Evolutionary conservation across 1,284 basidiomycete genomes (phyloP).

Genomic region (Stygiomarasmius scandens): DNA sequence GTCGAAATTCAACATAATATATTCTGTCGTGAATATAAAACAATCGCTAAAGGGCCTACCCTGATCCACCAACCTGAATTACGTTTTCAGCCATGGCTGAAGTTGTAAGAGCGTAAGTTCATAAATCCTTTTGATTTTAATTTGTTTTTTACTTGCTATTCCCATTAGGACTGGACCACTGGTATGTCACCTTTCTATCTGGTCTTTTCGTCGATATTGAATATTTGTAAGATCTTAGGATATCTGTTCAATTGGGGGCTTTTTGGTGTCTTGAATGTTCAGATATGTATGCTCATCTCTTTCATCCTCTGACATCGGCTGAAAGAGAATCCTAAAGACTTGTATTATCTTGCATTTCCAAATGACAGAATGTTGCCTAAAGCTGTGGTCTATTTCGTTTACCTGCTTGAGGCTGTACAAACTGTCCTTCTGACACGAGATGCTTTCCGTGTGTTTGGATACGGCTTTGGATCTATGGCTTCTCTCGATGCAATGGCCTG

Average conservation of each 20-base stretch:
- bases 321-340: conserved; percentile 1
- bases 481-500: conserved; percentile 2
- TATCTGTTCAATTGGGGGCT: conserved; percentile 28
- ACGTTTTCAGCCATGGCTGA: no score
- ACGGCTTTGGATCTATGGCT: conserved; percentile 5
- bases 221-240: conserved; percentile 18
- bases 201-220: no score
- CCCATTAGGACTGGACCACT: no score
- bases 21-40: no score
- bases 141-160: no score
- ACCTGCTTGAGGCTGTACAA: conserved; percentile 11
- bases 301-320: background rate
- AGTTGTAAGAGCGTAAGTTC: no score
- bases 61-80: no score
- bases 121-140: no score
- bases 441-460: conserved; percentile 11
- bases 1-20: no score
- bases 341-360: conserved; percentile 13
- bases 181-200: no score
- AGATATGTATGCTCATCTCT: conserved; percentile 19
- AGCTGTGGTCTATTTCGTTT: conserved; percentile 6
- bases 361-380: conserved; percentile 9
- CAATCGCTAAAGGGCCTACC: no score
- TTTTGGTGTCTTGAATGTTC: conserved; percentile 24
- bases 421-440: conserved; percentile 5